These are phyloP conservation scores for Strigomonas galati DNA, from an alignment of 208 protist species.

Conservation along the genomic window DNA sequence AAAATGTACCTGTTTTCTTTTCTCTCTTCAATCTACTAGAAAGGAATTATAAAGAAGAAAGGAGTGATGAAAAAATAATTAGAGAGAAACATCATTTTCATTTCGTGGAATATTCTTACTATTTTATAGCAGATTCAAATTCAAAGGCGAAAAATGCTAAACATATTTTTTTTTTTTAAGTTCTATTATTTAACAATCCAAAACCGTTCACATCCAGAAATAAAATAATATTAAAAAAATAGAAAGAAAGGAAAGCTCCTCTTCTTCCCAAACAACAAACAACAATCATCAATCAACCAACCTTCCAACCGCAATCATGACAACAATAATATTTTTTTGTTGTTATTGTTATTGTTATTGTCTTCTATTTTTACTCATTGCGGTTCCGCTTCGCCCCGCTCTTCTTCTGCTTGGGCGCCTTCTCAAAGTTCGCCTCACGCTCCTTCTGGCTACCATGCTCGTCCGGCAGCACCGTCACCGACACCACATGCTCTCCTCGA, in stretches of 20 bases:
- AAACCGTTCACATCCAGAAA: not conserved
- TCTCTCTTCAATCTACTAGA: not conserved
- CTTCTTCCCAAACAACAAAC: too few species aligned
- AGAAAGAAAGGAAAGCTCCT: too few species aligned
- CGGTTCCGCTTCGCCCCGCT: constrained; percentile 41
- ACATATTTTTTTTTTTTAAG: not conserved
- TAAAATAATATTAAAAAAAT: not conserved
- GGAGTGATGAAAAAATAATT: not conserved
- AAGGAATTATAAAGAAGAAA: not conserved
- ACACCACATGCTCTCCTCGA: constrained; percentile 82
- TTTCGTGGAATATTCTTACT: not conserved
- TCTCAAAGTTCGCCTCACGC: constrained; percentile 22
- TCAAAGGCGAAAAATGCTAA: too few species aligned
- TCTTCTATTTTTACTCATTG: constrained; percentile 14
- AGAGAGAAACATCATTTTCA: not conserved
- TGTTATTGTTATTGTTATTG: not conserved
- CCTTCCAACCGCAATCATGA: too few species aligned
- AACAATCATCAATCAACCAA: too few species aligned
- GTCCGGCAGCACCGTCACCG: constrained; percentile 51
- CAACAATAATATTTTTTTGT: not conserved
- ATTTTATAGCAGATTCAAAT: not conserved
- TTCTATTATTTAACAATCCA: constrained; percentile 1
- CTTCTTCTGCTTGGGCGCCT: constrained; percentile 38
- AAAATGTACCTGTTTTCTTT: not conserved
- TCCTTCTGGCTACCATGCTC: constrained; percentile 6